phyloP scores from a whole-genome alignment of 78 protist species.

The Mantamonas sphyraenae region DNA sequence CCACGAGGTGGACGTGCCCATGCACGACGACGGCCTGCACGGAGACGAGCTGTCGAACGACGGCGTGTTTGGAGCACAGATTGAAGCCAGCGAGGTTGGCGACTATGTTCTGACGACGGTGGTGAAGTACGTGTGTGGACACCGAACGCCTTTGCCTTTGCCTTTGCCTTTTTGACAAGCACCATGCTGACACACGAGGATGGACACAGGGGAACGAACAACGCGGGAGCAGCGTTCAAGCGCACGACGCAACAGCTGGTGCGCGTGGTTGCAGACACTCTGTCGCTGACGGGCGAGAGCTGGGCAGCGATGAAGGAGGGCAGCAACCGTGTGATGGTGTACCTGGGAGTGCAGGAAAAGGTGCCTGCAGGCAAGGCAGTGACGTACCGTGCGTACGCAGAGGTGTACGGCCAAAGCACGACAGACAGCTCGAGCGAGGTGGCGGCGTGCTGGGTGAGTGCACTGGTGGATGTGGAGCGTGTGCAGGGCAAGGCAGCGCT shows the following conservation, averaged over 20 bases:
- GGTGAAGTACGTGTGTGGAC: too few relatives aligned
- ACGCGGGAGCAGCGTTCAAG: constrained; percentile 7
- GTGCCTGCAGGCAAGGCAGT: constrained; percentile 3
- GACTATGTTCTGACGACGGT: constrained; percentile 19
- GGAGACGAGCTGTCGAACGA: constrained; percentile 28
- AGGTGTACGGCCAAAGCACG: constrained; percentile 31
- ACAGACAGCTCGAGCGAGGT: constrained; percentile 1
- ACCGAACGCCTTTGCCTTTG: too few relatives aligned
- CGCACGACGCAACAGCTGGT: constrained; percentile 51
- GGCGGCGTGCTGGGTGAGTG: background rate
- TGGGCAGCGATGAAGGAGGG: too few relatives aligned
- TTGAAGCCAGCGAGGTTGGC: constrained; percentile 30
- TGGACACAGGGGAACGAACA: constrained; percentile 8
- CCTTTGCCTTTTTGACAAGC: too few relatives aligned
- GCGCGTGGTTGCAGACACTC: constrained; percentile 25
- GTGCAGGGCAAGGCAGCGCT: background rate
- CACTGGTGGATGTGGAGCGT: background rate
- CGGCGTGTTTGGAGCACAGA: constrained; percentile 35
- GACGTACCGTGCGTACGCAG: constrained; percentile 31
- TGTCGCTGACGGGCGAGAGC: constrained; percentile 29
- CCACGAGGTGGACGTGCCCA: constrained; percentile 5
- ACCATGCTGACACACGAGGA: too few relatives aligned
- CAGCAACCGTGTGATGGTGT: too few relatives aligned
- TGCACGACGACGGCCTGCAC: constrained; percentile 53
- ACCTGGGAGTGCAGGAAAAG: constrained; percentile 1